These are phyloP conservation scores for Linum trigynum DNA, from an alignment of 345 rosid genomes.

Conservation along the genomic window DNA sequence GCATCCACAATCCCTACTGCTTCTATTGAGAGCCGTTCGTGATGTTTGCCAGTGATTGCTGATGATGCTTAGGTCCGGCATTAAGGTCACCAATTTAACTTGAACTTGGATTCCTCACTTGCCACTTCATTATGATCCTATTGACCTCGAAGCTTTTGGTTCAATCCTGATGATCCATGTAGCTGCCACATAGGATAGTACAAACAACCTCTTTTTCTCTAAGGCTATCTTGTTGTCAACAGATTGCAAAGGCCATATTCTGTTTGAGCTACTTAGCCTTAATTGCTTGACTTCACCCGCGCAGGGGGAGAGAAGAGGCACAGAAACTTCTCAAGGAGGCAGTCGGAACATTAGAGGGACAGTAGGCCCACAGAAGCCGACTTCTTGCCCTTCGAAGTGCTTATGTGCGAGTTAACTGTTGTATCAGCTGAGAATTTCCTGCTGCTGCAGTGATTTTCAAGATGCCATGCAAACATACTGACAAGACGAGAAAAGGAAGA, in stretches of 20 bases:
- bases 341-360: slow-evolving; percentile 55
- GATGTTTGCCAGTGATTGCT: neutral
- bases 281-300: slow-evolving; percentile 4
- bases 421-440: too few species aligned
- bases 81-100: too few species aligned
- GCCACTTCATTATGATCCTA: neutral
- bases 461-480: too few species aligned
- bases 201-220: neutral
- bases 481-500: too few species aligned
- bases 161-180: neutral
- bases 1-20: neutral
- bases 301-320: slow-evolving; percentile 78
- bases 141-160: neutral
- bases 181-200: neutral
- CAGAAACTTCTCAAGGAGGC: slow-evolving; percentile 69
- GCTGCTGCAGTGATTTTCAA: too few species aligned
- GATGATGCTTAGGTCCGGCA: neutral
- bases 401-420: too few species aligned
- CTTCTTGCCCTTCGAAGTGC: neutral
- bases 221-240: neutral
- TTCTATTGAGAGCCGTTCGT: neutral
- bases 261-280: neutral
- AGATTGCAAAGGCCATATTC: neutral
- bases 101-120: too few species aligned
- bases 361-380: slow-evolving; percentile 7